Evolutionary conservation across 345 rosid genomes (phyloP), one percentile per base, ranked within the genome.

Genomic region (Heritiera littoralis): DNA sequence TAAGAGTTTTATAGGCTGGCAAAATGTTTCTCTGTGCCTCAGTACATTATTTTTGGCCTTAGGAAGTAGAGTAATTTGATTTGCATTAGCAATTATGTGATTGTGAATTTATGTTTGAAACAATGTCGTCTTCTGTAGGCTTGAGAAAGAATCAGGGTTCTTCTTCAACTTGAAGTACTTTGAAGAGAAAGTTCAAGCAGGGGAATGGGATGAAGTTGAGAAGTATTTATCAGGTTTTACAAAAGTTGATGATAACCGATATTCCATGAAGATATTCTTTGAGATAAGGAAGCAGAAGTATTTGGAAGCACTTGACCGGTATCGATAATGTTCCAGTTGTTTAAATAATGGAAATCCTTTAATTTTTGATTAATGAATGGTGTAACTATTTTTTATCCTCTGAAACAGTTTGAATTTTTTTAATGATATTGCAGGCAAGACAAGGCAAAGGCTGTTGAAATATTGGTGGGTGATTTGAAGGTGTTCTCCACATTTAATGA

Each of bases 271-370:
- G 86, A 92, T 92, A 78, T 92, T 92, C 82, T 92, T 92, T 82
- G 97, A 93, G 83, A 93, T 93, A 80, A 88, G 95, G 87, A 91
- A 93, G 90, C 97, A 93, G 72, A 93, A 93, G 85, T 93, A 93
- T 86, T 93, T 93, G 11, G 97, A 93, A 85, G 97, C 97, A 6
- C 94, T 93, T 58, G 97, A 93, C 85, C 83, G 91, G 97, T 92
- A 86, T 65, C 11, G 46, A 61, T 65, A 52, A 66, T 23, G 38
- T 0, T 60, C 28, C 14, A 60, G 65, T 10, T 60, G 65, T 60
- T 60, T 20, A 23, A 43, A 30, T 35, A 5, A 30, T 38, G 15
- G 73, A 48, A 68, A 6, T 13, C 3, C 15, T 12, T 56, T 17
- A 35, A 1, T 14, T 75, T 14, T 64, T 74, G 52, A 41, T 73